phyloP scores from a whole-genome alignment of 192 early-diverging fungal genomes.

The Piromyces sp. region DNA sequence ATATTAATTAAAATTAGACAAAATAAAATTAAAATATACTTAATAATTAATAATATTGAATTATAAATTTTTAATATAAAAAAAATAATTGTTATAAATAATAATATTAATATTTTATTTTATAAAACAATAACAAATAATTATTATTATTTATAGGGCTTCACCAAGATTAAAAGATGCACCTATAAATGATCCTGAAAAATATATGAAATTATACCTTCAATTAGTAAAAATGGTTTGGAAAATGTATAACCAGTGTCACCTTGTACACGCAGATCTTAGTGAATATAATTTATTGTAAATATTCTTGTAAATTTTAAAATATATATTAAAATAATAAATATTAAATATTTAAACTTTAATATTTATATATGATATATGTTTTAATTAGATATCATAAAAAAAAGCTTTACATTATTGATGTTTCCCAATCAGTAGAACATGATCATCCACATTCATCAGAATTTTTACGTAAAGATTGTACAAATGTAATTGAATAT shows the following conservation, averaged over 20 bases:
- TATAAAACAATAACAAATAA: too few species aligned
- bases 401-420: conserved; percentile 71
- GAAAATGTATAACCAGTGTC: conserved; percentile 78
- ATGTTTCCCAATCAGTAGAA: conserved; percentile 96
- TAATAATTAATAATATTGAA: too few species aligned
- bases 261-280: conserved; percentile 92
- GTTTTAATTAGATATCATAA: conserved; percentile 45
- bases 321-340: too few species aligned
- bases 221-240: conserved; percentile 77
- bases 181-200: conserved; percentile 40
- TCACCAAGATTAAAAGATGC: conserved; percentile 92
- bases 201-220: conserved; percentile 57
- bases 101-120: too few species aligned
- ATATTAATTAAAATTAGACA: not conserved
- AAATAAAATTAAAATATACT: too few species aligned
- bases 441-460: conserved; percentile 94
- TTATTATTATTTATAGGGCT: conserved; percentile 26
- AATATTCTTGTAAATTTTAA: conserved; percentile 5
- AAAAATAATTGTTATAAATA: too few species aligned
- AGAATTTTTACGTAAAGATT: conserved; percentile 90
- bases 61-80: too few species aligned
- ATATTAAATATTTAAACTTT: too few species aligned
- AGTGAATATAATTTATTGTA: conserved; percentile 93
- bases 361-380: too few species aligned
- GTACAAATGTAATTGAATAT: conserved; percentile 80